Evolutionary conservation across 148 eudicot genomes (phyloP), one percentile per base, ranked within the genome.

Genomic region (Chenopodium formosanum): DNA sequence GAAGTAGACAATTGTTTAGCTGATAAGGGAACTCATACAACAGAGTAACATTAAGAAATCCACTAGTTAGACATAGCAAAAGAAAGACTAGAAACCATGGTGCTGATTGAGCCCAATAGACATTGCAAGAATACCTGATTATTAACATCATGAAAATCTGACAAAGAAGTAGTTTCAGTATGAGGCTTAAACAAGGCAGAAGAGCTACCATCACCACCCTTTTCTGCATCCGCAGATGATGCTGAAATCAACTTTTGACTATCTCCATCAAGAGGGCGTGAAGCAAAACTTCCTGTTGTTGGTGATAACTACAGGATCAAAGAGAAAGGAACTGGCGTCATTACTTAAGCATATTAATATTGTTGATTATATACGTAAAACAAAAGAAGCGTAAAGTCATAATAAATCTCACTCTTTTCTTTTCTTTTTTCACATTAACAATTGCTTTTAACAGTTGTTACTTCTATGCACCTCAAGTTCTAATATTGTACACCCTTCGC

Each of bases 281-380:
- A 77, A 19, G 80, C 81, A 82, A 88, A 85, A 74, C 84, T 86
- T 83, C 97, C 93, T 50, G 93, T 91, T 70, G 94, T 89, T 20
- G 97, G 94, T 81, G 94, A 93, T 77, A 82, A 70, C 88, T 90
- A 81, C 44, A 29, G 37, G 62, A 80, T 66, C 1, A 73, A 37
- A 44, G 25, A 65, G 27, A 56, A 22, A 53, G 9, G 31, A 14
- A 50, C 46, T 1, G 47, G 17, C 27, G 40, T 19, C 3, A 67
- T 58, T 22, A 9, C 9, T 70, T 10, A 17, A 72, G 7, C 31
- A 72, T 44, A 23, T 8, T 72, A 9, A 22, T 40, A 70, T 19
- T 20, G 13, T 67, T 70, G 74, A 20, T 40, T 37, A 4, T 56
- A 14, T 56, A 14, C 0, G 5, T 13, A 17, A 56, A 17, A 17